Evolutionary conservation across 352 stramenopile species (phyloP).

Genomic region (Phytophthora tentaculata): DNA sequence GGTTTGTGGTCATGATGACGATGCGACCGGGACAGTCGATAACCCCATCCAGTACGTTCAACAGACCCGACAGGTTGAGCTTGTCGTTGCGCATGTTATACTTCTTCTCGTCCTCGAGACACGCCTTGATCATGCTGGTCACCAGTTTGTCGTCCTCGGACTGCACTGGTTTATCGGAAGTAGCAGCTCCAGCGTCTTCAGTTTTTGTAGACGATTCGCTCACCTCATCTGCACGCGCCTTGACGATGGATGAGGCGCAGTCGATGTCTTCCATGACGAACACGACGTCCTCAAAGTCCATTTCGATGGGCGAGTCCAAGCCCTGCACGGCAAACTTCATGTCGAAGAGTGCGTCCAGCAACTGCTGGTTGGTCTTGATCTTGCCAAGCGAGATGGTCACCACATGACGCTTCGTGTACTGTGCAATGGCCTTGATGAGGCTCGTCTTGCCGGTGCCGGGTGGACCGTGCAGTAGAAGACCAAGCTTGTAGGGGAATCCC

Average conservation of each 20-base stretch:
- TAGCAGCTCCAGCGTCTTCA: neutral
- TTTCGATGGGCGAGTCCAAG: slow-evolving; percentile 67
- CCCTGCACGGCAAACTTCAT: slow-evolving; percentile 65
- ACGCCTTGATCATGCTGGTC: slow-evolving; percentile 44
- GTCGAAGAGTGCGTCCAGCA: slow-evolving; percentile 85
- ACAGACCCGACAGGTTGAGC: slow-evolving; percentile 82
- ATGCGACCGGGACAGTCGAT: slow-evolving; percentile 92
- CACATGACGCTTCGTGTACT: slow-evolving; percentile 79
- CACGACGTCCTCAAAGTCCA: slow-evolving; percentile 87
- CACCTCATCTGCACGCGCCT: slow-evolving; percentile 50
- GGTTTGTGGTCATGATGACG: slow-evolving; percentile 94
- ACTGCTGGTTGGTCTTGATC: slow-evolving; percentile 84
- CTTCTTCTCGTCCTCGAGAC: slow-evolving; percentile 37
- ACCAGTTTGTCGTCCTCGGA: slow-evolving; percentile 41
- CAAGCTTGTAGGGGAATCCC: slow-evolving; percentile 91
- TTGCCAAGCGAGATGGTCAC: slow-evolving; percentile 77
- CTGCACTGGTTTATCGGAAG: slow-evolving; percentile 7
- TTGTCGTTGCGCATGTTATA: slow-evolving; percentile 45
- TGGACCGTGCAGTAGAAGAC: slow-evolving; percentile 86
- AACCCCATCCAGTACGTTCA: slow-evolving; percentile 92
- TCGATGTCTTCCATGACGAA: slow-evolving; percentile 93
- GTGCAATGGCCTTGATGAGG: slow-evolving; percentile 89
- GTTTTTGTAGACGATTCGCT: slow-evolving; percentile 41
- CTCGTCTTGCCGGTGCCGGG: slow-evolving; percentile 92
- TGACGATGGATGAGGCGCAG: slow-evolving; percentile 78